These are phyloP conservation scores for Aspergillus glaucus DNA, from an alignment of 2,329 filamentous ascomycete species.

Conservation along the genomic window DNA sequence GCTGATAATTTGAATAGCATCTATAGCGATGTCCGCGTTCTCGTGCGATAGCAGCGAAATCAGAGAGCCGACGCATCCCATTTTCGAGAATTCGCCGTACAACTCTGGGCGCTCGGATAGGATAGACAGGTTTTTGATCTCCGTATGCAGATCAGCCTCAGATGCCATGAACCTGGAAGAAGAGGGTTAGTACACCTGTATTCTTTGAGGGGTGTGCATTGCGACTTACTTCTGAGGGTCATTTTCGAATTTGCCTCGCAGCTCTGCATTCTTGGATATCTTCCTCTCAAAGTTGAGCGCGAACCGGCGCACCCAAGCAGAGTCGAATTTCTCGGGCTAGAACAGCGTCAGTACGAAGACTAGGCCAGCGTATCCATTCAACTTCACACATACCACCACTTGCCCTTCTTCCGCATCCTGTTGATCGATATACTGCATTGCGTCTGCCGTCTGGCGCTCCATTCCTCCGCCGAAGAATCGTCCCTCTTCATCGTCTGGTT, in stretches of 20 bases:
- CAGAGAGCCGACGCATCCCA: slow-evolving; percentile 66
- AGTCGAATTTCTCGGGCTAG: slow-evolving; percentile 69
- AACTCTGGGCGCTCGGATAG: slow-evolving; percentile 79
- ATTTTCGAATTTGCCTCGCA: slow-evolving; percentile 76
- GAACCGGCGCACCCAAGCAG: slow-evolving; percentile 73
- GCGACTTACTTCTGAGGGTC: slow-evolving; percentile 62
- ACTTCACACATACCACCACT: slow-evolving; percentile 30
- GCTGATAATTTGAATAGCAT: slow-evolving; percentile 77
- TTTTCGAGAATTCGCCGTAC: slow-evolving; percentile 70
- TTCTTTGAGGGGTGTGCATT: neutral
- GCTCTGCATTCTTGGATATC: slow-evolving; percentile 83
- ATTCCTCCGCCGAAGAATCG: slow-evolving; percentile 94
- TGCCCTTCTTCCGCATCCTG: slow-evolving; percentile 47
- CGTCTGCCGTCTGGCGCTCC: slow-evolving; percentile 69
- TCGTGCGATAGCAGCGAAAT: slow-evolving; percentile 84
- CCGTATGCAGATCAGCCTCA: slow-evolving; percentile 83
- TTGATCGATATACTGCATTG: slow-evolving; percentile 80
- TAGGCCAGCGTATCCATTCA: neutral
- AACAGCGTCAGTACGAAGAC: slow-evolving; percentile 15
- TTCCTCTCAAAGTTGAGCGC: slow-evolving; percentile 81
- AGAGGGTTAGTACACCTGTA: neutral
- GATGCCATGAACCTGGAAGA: slow-evolving; percentile 60
- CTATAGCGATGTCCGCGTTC: slow-evolving; percentile 94
- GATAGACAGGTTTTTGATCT: slow-evolving; percentile 80
- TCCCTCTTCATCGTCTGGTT: slow-evolving; percentile 77